Evolutionary conservation across 176 grass and related monocot genomes (phyloP).

Genomic region (Aegilops sharonensis): DNA sequence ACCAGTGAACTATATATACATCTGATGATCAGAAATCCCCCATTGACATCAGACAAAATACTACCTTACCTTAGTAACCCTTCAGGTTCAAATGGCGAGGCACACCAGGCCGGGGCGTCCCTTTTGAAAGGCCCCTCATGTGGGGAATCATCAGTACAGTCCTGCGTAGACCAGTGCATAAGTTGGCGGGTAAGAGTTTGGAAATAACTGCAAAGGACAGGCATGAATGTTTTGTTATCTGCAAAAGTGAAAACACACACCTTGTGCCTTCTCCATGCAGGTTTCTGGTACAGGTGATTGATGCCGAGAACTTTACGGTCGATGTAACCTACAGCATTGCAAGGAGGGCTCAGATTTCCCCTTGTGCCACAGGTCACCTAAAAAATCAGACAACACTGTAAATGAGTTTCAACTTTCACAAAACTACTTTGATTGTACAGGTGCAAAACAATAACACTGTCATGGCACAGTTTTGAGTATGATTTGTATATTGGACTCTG

Average conservation of each 20-base stretch:
- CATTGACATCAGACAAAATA: background rate
- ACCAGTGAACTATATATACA: background rate
- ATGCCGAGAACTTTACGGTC: conserved; percentile 78
- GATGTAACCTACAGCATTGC: conserved; percentile 86
- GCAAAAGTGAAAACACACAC: conserved; percentile 31
- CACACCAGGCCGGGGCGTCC: conserved; percentile 80
- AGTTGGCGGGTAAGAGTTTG: conserved; percentile 20
- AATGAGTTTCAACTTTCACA: background rate
- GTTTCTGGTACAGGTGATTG: conserved; percentile 82
- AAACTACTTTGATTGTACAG: background rate
- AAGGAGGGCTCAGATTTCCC: conserved; percentile 68
- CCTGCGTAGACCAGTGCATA: conserved; percentile 30
- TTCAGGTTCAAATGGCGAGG: conserved; percentile 91
- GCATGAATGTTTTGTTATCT: background rate
- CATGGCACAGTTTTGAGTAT: background rate
- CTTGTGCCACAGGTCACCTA: conserved; percentile 92
- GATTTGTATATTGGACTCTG: background rate
- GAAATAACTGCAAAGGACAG: background rate
- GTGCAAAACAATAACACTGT: background rate
- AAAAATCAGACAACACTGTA: background rate
- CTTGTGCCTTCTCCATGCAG: conserved; percentile 87
- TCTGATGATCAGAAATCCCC: background rate
- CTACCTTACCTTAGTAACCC: conserved; percentile 65
- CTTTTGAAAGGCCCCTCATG: conserved; percentile 65
- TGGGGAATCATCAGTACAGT: conserved; percentile 75